Evolutionary conservation across 805 yeast genomes (phyloP), one percentile per base, ranked within the genome.

Genomic region (Starmera amethionina): DNA sequence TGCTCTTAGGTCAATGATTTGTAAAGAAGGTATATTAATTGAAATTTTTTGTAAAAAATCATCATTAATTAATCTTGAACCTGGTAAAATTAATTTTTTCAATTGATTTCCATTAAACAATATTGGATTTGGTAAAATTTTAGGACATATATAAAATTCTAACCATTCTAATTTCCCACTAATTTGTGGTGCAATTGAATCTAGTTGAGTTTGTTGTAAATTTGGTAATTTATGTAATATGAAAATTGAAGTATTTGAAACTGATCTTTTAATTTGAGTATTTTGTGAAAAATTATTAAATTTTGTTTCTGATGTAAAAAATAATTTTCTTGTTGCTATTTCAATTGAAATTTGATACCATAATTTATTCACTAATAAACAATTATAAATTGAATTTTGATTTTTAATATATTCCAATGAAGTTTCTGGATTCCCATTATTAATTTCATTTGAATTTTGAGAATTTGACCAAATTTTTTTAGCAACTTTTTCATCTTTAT

Each of bases 91-190:
- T 32, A 65, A 52, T 34, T 57, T 63, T 33, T 62, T 60, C 37
- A 80, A 54, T 13, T 52, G 50, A 7, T 64, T 50, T 5, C 70
- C 68, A 2, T 64, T 46, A 35, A 79, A 62, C 54, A 80, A 64
- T 3, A 56, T 43, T 8, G 62, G 46, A 0, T 77, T 63, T 4
- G 95, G 95, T 8, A 70, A 51, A 28, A 84, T 54, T 35, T 68
- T 69, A 7, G 96, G 90, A 54, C 96, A 87, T 52, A 89, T 82
- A 60, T 82, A 86, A 50, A 87, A 68, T 56, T 88, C 95, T 28
- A 88, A 63, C 82, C 83, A 77, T 47, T 70, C 67, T 35, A 87
- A 56, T 34, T 68, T 62, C 3, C 70, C 64, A 32, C 78, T 75
- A 28, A 72, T 56, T 5, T 69, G 46, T 5, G 57, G 52, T 2